Conservation (phyloP, 1,139 yeast species). For the Yamadazyma pseudoaaseri region DNA sequence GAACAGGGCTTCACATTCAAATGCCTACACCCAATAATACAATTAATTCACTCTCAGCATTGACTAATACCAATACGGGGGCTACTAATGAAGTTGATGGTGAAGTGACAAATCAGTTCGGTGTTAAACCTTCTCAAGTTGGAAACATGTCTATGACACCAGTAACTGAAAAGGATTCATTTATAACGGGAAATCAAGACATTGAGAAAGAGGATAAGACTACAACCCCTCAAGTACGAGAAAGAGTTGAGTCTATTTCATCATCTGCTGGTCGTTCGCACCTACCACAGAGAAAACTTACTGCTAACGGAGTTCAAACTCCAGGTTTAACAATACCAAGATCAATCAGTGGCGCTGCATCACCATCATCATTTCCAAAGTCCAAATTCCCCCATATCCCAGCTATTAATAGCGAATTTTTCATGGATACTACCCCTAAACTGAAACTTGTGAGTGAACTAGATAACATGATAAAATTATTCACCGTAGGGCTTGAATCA, state of each 20-base stretch:
- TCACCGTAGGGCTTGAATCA: constrained; percentile 42
- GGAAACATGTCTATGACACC: constrained; percentile 71
- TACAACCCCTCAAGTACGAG: constrained; percentile 14
- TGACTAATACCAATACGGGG: constrained; percentile 20
- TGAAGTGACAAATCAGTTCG: constrained; percentile 61
- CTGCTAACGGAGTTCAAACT: constrained; percentile 11
- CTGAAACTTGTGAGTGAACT: constrained; percentile 36
- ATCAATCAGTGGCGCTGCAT: constrained; percentile 6
- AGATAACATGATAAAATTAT: constrained; percentile 38
- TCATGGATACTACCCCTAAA: constrained; percentile 38
- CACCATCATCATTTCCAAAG: constrained; percentile 8
- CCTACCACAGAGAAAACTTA: constrained; percentile 13
- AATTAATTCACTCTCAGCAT: constrained; percentile 32
- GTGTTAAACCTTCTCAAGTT: constrained; percentile 55
- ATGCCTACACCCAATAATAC: constrained; percentile 48
- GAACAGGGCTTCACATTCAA: constrained; percentile 46
- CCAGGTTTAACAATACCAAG: constrained; percentile 17
- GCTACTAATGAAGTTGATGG: constrained; percentile 20
- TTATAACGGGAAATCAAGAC: constrained; percentile 10
- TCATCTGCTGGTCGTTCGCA: constrained; percentile 6
- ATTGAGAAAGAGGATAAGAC: constrained; percentile 15
- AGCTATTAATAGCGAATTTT: constrained; percentile 35
- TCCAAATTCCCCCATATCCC: constrained; percentile 39
- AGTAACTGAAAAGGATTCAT: constrained; percentile 55
- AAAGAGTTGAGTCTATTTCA: constrained; percentile 19